phyloP scores from a whole-genome alignment of 2,329 filamentous ascomycete species.

The Davidsoniella virescens region DNA sequence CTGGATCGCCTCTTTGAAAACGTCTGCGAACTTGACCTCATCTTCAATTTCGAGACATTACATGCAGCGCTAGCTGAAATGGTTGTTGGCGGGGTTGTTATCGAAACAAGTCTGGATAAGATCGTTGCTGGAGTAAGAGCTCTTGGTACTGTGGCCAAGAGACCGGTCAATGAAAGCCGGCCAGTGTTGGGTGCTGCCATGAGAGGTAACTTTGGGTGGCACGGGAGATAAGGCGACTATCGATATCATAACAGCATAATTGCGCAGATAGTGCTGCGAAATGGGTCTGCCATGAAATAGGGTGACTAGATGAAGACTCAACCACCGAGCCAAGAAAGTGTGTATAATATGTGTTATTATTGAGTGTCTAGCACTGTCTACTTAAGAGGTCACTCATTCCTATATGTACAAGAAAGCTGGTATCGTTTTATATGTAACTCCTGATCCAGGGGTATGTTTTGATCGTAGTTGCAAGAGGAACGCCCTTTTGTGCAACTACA shows the following conservation, averaged over 20 bases:
- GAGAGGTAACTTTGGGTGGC: conserved; percentile 43
- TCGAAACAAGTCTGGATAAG: conserved; percentile 78
- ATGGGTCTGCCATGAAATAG: no score
- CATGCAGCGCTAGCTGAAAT: conserved; percentile 85
- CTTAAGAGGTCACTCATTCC: background rate
- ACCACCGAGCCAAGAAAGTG: no score
- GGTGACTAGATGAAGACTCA: no score
- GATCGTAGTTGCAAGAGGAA: background rate
- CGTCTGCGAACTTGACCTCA: conserved; percentile 93
- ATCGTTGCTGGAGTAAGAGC: conserved; percentile 72
- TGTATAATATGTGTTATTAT: no score
- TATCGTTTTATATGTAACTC: no score
- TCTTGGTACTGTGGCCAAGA: conserved; percentile 62
- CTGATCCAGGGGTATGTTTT: background rate
- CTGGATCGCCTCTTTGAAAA: conserved; percentile 94
- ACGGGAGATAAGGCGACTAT: conserved; percentile 20
- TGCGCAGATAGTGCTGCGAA: no score
- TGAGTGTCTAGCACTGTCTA: background rate
- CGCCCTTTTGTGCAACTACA: no score
- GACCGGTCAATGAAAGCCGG: conserved; percentile 57
- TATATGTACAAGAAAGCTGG: no score
- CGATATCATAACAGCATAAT: background rate
- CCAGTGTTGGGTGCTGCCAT: conserved; percentile 36
- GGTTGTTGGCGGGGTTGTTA: conserved; percentile 86
- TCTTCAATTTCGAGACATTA: conserved; percentile 97